These are phyloP conservation scores for Boletus tylopilopsis DNA, from an alignment of 768 basidiomycete species.

Conservation along the genomic window DNA sequence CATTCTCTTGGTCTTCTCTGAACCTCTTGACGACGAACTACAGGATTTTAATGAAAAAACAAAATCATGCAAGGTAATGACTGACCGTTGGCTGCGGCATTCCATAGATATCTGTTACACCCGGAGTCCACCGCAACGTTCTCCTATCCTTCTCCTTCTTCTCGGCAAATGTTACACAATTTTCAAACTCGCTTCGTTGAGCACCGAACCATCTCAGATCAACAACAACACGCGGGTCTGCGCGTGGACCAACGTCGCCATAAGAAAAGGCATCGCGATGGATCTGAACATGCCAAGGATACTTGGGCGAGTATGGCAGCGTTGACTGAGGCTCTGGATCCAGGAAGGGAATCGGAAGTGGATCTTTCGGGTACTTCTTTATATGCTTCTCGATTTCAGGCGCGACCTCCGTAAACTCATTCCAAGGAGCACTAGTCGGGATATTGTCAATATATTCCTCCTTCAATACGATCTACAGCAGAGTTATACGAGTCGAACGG, in stretches of 20 bases:
- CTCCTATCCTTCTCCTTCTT: no score
- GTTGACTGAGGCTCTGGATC: not conserved
- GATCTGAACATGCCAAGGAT: not conserved
- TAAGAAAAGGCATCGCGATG: not conserved
- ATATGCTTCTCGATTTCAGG: no score
- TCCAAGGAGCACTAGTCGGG: not conserved
- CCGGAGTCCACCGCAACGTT: no score
- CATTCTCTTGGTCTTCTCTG: constrained; percentile 2
- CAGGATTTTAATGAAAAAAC: not conserved
- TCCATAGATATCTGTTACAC: not conserved
- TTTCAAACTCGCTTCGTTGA: not conserved
- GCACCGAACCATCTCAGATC: not conserved
- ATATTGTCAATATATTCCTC: not conserved
- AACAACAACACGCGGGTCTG: not conserved
- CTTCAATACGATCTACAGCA: not conserved
- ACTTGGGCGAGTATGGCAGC: not conserved
- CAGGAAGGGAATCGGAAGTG: not conserved
- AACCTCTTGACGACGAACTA: constrained; percentile 20
- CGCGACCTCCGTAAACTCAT: no score
- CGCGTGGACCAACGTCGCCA: not conserved
- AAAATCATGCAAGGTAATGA: constrained; percentile 11
- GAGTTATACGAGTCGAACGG: not conserved
- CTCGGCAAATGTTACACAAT: not conserved
- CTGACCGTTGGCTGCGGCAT: constrained; percentile 31
- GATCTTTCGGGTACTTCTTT: not conserved